Conservation (phyloP, 768 basidiomycete genomes). For the Russula ochroleuca region DNA sequence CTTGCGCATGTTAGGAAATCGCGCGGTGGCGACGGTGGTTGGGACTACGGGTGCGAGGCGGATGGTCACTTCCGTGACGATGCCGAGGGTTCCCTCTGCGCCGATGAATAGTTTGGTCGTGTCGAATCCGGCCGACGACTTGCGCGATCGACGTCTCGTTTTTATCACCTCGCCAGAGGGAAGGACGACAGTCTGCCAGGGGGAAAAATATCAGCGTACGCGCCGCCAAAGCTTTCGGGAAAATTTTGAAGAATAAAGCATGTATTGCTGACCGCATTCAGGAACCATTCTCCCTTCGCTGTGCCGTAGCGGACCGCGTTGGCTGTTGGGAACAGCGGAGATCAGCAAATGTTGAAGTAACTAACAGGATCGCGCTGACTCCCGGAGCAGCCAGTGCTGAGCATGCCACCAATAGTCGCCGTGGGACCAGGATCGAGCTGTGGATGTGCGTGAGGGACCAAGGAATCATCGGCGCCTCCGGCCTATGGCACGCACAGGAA, state of each 20-base stretch:
- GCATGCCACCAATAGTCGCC: constrained; percentile 83
- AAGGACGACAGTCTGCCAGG: constrained; percentile 78
- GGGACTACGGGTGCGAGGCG: constrained; percentile 77
- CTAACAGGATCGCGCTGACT: constrained; percentile 42
- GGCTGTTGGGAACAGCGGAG: constrained; percentile 37
- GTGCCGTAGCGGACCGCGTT: constrained; percentile 87
- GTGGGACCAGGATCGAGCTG: constrained; percentile 75
- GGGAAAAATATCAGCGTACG: background rate
- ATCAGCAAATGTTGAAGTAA: background rate
- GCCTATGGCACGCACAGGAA: constrained; percentile 50
- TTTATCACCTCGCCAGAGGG: constrained; percentile 89
- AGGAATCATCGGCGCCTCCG: background rate
- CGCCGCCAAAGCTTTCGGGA: background rate
- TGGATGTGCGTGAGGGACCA: background rate
- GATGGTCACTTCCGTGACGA: constrained; percentile 86
- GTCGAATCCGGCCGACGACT: constrained; percentile 87
- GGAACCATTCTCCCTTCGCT: constrained; percentile 86
- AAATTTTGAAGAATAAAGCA: background rate
- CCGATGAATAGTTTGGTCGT: constrained; percentile 83
- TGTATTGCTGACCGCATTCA: constrained; percentile 61
- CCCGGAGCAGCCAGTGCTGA: constrained; percentile 82
- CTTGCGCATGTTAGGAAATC: constrained; percentile 69
- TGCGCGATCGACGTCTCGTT: constrained; percentile 71
- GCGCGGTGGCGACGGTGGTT: constrained; percentile 76
- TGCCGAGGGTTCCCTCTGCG: constrained; percentile 77